phyloP scores from a whole-genome alignment of 495 filamentous ascomycete species.

The Aspergillus wentii region DNA sequence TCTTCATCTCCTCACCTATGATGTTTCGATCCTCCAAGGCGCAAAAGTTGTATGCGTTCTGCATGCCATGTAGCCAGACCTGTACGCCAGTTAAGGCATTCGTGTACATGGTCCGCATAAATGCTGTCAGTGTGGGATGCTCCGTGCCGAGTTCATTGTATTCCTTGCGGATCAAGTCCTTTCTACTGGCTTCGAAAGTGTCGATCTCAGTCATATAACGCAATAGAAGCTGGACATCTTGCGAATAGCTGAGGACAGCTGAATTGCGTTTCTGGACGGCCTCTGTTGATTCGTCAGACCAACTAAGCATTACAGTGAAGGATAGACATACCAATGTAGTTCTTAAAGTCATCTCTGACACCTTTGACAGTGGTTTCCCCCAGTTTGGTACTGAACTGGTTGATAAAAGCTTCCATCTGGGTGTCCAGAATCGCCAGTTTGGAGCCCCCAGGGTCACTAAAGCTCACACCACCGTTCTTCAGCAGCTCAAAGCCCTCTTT shows the following conservation, averaged over 20 bases:
- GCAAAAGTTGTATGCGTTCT: background rate
- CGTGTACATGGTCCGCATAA: background rate
- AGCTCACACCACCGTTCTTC: background rate
- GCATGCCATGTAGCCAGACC: background rate
- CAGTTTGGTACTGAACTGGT: background rate
- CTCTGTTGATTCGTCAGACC: background rate
- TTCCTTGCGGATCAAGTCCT: background rate
- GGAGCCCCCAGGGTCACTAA: background rate
- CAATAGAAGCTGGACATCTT: background rate
- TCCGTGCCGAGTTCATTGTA: background rate
- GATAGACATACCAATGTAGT: background rate
- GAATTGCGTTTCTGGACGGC: background rate
- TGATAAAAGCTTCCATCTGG: background rate
- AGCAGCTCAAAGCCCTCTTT: background rate
- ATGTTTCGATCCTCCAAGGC: background rate
- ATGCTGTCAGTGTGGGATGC: background rate
- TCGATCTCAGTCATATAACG: background rate
- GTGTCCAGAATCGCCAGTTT: background rate
- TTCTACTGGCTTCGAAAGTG: background rate
- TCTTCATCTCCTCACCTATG: background rate
- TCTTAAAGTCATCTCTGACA: background rate
- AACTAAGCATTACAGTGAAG: background rate
- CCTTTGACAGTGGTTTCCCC: background rate
- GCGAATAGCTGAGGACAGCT: background rate
- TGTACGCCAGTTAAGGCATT: background rate